Percentiles rank a stretch among this genome's conserved stretches.
Evolutionary conservation across 805 yeast genomes (phyloP).

Genomic region (Sugiyamaella valdiviana): DNA sequence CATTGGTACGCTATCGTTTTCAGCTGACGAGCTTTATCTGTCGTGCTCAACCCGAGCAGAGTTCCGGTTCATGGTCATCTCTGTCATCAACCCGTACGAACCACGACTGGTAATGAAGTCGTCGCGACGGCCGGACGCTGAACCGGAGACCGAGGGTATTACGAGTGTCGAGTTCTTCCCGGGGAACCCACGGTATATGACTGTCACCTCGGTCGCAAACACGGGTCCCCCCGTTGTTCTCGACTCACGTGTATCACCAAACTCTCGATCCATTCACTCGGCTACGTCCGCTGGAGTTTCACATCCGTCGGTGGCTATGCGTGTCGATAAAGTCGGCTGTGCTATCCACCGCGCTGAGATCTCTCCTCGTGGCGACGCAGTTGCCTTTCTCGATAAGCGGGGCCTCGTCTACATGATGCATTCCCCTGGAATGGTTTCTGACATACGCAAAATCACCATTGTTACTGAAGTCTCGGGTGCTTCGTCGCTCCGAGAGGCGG

Average conservation of each 20-base stretch:
- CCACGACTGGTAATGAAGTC: constrained; percentile 68
- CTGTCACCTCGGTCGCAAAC: constrained; percentile 43
- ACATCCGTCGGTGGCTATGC: constrained; percentile 54
- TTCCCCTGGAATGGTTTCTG: constrained; percentile 48
- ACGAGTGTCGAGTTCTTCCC: constrained; percentile 75
- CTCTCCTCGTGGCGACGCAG: constrained; percentile 81
- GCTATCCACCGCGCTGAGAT: constrained; percentile 66
- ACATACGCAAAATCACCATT: constrained; percentile 53
- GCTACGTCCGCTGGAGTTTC: constrained; percentile 37
- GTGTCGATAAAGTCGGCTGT: constrained; percentile 75
- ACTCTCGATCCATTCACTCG: constrained; percentile 13
- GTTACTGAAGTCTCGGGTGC: constrained; percentile 79
- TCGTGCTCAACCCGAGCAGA: constrained; percentile 75
- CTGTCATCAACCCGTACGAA: constrained; percentile 53
- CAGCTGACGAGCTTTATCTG: constrained; percentile 61
- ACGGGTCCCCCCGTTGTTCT: constrained; percentile 61
- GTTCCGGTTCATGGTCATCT: constrained; percentile 69
- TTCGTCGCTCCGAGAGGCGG: constrained; percentile 65
- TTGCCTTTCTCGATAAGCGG: constrained; percentile 71
- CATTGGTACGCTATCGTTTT: constrained; percentile 64
- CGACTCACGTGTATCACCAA: constrained; percentile 41
- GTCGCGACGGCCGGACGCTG: constrained; percentile 43
- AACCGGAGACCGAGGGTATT: constrained; percentile 81
- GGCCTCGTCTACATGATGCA: constrained; percentile 69
- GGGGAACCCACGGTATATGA: constrained; percentile 49